These are phyloP conservation scores for Aspergillus bombycis DNA, from an alignment of 2,329 filamentous ascomycete genomes.

Conservation along the genomic window DNA sequence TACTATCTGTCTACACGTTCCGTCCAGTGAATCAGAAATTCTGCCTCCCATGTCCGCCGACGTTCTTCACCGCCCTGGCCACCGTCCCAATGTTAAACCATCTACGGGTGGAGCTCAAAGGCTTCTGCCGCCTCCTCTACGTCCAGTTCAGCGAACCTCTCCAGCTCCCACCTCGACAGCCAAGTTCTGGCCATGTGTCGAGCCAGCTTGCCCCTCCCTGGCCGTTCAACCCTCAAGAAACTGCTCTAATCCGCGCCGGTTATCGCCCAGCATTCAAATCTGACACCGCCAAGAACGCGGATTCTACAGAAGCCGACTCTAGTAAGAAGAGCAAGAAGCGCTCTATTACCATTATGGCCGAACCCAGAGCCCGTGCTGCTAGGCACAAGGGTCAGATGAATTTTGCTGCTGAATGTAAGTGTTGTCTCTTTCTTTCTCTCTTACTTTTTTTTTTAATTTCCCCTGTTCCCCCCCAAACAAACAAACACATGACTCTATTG, in stretches of 20 bases:
- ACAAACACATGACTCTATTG: too few relatives aligned
- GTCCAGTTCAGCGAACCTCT: slow-evolving; percentile 5
- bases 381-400: slow-evolving; percentile 84
- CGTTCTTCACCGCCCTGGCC: slow-evolving; percentile 21
- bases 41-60: slow-evolving; percentile 21
- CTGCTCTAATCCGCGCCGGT: slow-evolving; percentile 26
- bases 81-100: slow-evolving; percentile 6
- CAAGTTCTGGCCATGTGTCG: slow-evolving; percentile 23
- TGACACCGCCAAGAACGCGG: slow-evolving; percentile 4
- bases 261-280: slow-evolving; percentile 28
- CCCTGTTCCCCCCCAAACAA: too few relatives aligned
- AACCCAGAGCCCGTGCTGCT: slow-evolving; percentile 75
- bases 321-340: slow-evolving; percentile 15
- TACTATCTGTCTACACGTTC: not conserved
- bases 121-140: slow-evolving; percentile 1
- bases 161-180: slow-evolving; percentile 4
- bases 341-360: slow-evolving; percentile 56
- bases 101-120: not conserved
- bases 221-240: slow-evolving; percentile 27
- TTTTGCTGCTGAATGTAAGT: slow-evolving; percentile 71
- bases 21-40: slow-evolving; percentile 9
- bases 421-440: not conserved
- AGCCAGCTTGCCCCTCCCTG: slow-evolving; percentile 23
- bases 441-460: too few relatives aligned
- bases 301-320: not conserved